Evolutionary conservation across 2,329 filamentous ascomycete genomes (phyloP).

Genomic region (Exophiala viscosa): DNA sequence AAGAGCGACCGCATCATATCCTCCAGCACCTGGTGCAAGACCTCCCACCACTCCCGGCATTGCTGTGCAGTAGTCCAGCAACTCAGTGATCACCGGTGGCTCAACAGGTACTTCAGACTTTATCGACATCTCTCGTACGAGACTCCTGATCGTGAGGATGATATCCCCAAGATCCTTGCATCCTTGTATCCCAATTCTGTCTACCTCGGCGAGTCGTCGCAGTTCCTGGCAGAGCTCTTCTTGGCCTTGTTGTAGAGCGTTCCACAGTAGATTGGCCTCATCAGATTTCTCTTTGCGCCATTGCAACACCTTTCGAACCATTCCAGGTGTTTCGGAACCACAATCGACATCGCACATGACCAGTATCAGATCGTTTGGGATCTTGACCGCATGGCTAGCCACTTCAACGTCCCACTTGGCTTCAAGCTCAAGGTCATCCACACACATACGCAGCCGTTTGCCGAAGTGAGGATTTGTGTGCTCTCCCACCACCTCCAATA

Average conservation of each 20-base stretch:
- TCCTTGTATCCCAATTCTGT: slow-evolving; percentile 46
- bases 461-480: slow-evolving; percentile 65
- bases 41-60: slow-evolving; percentile 82
- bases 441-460: slow-evolving; percentile 58
- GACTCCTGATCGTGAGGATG: slow-evolving; percentile 50
- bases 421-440: slow-evolving; percentile 55
- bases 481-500: slow-evolving; percentile 66
- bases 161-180: slow-evolving; percentile 51
- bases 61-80: slow-evolving; percentile 70
- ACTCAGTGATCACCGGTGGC: slow-evolving; percentile 74
- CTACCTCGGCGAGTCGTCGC: slow-evolving; percentile 46
- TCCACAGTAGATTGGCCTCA: slow-evolving; percentile 70
- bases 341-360: slow-evolving; percentile 97
- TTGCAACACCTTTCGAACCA: slow-evolving; percentile 86
- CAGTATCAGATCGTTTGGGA: slow-evolving; percentile 71
- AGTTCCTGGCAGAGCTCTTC: slow-evolving; percentile 65
- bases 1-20: slow-evolving; percentile 83
- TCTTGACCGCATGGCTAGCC: slow-evolving; percentile 61
- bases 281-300: slow-evolving; percentile 68
- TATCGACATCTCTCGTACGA: slow-evolving; percentile 73
- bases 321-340: slow-evolving; percentile 85
- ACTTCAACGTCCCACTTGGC: slow-evolving; percentile 76
- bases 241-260: slow-evolving; percentile 68
- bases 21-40: slow-evolving; percentile 89
- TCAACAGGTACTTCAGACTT: slow-evolving; percentile 81